Evolutionary conservation across 2,329 filamentous ascomycete genomes (phyloP).

Genomic region (Aspergillus intermedius): DNA sequence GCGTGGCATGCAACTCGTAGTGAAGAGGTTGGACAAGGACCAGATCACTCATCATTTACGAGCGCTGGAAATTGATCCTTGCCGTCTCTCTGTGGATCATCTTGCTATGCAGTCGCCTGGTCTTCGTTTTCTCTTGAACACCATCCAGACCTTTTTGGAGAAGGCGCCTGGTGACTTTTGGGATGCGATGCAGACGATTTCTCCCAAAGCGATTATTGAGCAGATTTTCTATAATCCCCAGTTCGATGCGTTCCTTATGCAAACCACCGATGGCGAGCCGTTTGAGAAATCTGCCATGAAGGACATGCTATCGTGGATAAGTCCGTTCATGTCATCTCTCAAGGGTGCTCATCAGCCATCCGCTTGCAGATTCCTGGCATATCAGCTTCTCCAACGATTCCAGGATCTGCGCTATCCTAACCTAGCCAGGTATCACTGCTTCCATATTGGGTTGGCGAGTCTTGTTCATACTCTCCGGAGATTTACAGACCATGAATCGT

Average conservation of each 20-base stretch:
- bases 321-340: constrained; percentile 70
- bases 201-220: constrained; percentile 74
- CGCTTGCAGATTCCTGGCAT: constrained; percentile 70
- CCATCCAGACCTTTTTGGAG: constrained; percentile 63
- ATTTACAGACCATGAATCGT: constrained; percentile 42
- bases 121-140: constrained; percentile 62
- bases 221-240: constrained; percentile 70
- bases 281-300: constrained; percentile 52
- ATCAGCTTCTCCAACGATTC: constrained; percentile 62
- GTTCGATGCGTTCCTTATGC: constrained; percentile 50
- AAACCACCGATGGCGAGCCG: constrained; percentile 47
- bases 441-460: constrained; percentile 39
- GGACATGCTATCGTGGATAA: constrained; percentile 68
- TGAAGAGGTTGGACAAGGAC: constrained; percentile 65
- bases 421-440: constrained; percentile 40
- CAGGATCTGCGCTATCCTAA: constrained; percentile 37
- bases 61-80: constrained; percentile 66
- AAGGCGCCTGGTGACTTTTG: constrained; percentile 77
- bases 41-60: constrained; percentile 72
- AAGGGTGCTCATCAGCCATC: constrained; percentile 68
- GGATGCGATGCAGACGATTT: constrained; percentile 77
- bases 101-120: constrained; percentile 57
- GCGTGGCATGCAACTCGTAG: constrained; percentile 66
- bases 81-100: constrained; percentile 57
- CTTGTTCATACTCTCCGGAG: constrained; percentile 41